These are phyloP conservation scores for Neoboletus brunneissimus DNA, from an alignment of 768 basidiomycete species.

Conservation along the genomic window DNA sequence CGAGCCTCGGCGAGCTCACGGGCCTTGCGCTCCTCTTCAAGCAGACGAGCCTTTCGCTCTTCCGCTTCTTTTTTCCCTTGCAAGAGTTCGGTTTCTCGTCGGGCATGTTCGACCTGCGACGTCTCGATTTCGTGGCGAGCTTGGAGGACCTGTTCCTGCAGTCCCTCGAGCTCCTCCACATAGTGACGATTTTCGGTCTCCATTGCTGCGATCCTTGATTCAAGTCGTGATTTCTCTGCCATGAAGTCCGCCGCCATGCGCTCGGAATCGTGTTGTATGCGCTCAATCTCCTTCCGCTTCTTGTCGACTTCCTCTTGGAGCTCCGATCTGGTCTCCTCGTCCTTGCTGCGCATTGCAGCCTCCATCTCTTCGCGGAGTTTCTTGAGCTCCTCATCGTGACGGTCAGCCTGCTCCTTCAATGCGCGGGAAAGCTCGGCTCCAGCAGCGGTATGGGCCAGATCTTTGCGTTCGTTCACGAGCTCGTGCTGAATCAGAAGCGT, in stretches of 20 bases:
- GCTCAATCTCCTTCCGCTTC: conserved; percentile 43
- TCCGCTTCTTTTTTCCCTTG: conserved; percentile 26
- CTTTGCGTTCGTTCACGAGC: conserved; percentile 47
- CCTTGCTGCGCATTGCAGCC: conserved; percentile 41
- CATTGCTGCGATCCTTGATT: conserved; percentile 28
- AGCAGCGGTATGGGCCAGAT: conserved; percentile 51
- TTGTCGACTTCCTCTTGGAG: conserved; percentile 43
- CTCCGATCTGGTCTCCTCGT: conserved; percentile 45
- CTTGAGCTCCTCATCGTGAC: conserved; percentile 47
- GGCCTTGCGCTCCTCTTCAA: conserved; percentile 32
- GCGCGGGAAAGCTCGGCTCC: conserved; percentile 52
- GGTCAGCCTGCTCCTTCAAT: conserved; percentile 43
- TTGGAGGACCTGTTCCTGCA: conserved; percentile 29
- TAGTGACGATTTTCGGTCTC: conserved; percentile 22
- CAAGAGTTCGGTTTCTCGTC: conserved; percentile 29
- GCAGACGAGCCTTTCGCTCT: conserved; percentile 25
- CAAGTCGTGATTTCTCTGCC: conserved; percentile 36
- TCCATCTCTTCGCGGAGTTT: conserved; percentile 47
- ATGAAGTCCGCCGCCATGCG: conserved; percentile 40
- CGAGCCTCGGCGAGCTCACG: conserved; percentile 27
- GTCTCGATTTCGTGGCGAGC: conserved; percentile 29
- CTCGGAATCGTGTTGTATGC: conserved; percentile 39
- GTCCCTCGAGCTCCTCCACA: conserved; percentile 16
- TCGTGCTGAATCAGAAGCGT: conserved; percentile 55
- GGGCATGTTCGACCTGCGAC: conserved; percentile 27